These are phyloP conservation scores for Microbotryum violaceum DNA, from an alignment of 1,284 basidiomycete genomes.

Conservation along the genomic window DNA sequence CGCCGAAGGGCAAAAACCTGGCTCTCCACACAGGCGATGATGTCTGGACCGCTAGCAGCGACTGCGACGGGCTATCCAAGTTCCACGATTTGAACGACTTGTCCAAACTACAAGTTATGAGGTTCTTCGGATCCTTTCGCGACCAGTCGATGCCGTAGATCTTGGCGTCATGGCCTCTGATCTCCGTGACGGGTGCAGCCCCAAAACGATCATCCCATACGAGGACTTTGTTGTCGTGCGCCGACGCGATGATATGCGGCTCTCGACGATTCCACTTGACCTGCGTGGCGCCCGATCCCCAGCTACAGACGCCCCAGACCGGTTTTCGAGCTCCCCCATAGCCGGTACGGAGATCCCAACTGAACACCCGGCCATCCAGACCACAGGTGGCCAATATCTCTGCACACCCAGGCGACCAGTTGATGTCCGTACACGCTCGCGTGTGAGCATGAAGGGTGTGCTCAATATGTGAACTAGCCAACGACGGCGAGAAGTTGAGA, in stretches of 20 bases:
- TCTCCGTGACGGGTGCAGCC: constrained; percentile 65
- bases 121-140: constrained; percentile 58
- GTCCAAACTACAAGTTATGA: constrained; percentile 87
- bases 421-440: constrained; percentile 89
- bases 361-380: constrained; percentile 56
- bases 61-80: constrained; percentile 11
- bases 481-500: constrained; percentile 57
- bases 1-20: constrained; percentile 82
- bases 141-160: constrained; percentile 97
- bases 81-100: constrained; percentile 65
- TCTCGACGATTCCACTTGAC: constrained; percentile 91
- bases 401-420: constrained; percentile 81
- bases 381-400: constrained; percentile 50
- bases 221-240: constrained; percentile 71
- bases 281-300: constrained; percentile 67
- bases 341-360: constrained; percentile 64
- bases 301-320: constrained; percentile 43
- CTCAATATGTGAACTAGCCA: constrained; percentile 52
- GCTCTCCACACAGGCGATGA: constrained; percentile 91
- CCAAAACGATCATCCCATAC: constrained; percentile 88
- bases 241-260: constrained; percentile 73
- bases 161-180: constrained; percentile 73
- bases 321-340: constrained; percentile 35
- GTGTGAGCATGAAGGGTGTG: constrained; percentile 77
- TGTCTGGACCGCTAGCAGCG: constrained; percentile 45